These are phyloP conservation scores for Aristolochia californica DNA, from an alignment of 164 flowering plant genomes.

Conservation along the genomic window DNA sequence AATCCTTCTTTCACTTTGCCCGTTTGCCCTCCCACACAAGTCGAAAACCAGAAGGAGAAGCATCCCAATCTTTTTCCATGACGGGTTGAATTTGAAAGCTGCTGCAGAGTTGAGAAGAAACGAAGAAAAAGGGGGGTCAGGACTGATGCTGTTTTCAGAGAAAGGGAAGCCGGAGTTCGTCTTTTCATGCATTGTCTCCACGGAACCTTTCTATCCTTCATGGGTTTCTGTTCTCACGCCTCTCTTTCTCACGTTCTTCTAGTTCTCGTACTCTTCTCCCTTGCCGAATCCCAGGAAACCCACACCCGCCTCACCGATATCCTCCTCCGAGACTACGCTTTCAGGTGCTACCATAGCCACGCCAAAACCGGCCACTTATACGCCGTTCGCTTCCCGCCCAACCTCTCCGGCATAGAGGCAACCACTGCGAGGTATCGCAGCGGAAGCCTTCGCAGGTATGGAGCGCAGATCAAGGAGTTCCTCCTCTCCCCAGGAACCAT, in stretches of 20 bases:
- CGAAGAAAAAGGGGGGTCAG: background rate
- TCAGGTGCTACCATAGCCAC: slow-evolving; percentile 22
- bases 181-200: slow-evolving; percentile 1
- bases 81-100: background rate
- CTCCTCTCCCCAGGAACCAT: slow-evolving; percentile 33
- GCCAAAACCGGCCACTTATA: slow-evolving; percentile 47
- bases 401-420: slow-evolving; percentile 54
- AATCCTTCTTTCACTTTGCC: background rate
- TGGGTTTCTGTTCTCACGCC: slow-evolving; percentile 2
- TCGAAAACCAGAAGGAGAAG: background rate
- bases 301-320: slow-evolving; percentile 42
- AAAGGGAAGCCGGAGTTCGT: background rate
- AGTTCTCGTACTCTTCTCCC: slow-evolving; percentile 5
- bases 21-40: background rate
- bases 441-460: slow-evolving; percentile 74
- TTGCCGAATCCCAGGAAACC: slow-evolving; percentile 16
- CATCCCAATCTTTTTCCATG: background rate
- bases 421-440: slow-evolving; percentile 49
- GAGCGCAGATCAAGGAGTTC: slow-evolving; percentile 58
- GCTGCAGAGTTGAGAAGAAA: background rate
- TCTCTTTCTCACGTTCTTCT: slow-evolving; percentile 5
- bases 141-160: slow-evolving; percentile 22
- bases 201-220: background rate
- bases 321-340: slow-evolving; percentile 53
- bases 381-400: slow-evolving; percentile 37